Percentiles rank a stretch among this genome's conserved stretches.
Evolutionary conservation across 805 yeast species (phyloP).

Genomic region (Kodamaea fukazawae): DNA sequence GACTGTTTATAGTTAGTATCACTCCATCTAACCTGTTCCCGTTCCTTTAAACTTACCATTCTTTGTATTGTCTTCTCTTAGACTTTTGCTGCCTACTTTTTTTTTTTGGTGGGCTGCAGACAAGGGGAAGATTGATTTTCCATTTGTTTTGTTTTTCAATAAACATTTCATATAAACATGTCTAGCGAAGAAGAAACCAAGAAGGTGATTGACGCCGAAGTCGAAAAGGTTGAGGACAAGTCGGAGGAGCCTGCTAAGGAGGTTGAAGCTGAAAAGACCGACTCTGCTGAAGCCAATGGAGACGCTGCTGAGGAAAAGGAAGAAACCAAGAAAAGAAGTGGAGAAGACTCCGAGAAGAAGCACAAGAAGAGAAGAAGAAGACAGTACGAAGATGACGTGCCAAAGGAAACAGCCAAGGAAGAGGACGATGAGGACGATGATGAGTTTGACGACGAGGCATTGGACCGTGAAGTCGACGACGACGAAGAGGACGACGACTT

Average conservation of each 20-base stretch:
- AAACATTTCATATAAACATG: conserved; percentile 1
- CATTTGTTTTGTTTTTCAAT: conserved; percentile 4
- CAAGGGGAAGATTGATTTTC: not conserved
- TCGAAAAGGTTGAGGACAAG: conserved; percentile 13
- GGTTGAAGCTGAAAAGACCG: conserved; percentile 12
- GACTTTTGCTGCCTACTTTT: conserved; percentile 1
- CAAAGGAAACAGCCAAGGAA: conserved; percentile 37
- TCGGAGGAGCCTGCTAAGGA: conserved; percentile 13
- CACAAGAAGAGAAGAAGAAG: conserved; percentile 55
- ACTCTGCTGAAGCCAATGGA: conserved; percentile 17
- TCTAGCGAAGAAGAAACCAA: conserved; percentile 4
- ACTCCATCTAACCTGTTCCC: not conserved
- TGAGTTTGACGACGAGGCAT: conserved; percentile 46
- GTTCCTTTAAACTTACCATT: conserved; percentile 3
- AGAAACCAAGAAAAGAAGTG: conserved; percentile 15
- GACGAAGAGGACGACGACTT: conserved; percentile 77
- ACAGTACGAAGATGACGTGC: conserved; percentile 57
- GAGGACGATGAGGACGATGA: conserved; percentile 47
- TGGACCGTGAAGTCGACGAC: conserved; percentile 55
- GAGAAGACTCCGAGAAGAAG: conserved; percentile 20
- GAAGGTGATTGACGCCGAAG: conserved; percentile 15
- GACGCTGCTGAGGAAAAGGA: conserved; percentile 13
- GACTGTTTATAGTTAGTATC: conserved; percentile 9
- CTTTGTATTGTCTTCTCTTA: not conserved
- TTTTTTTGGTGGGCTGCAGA: conserved; percentile 1